Conservation (phyloP, 2,329 filamentous ascomycete genomes). For the Hypoxylon sp. region DNA sequence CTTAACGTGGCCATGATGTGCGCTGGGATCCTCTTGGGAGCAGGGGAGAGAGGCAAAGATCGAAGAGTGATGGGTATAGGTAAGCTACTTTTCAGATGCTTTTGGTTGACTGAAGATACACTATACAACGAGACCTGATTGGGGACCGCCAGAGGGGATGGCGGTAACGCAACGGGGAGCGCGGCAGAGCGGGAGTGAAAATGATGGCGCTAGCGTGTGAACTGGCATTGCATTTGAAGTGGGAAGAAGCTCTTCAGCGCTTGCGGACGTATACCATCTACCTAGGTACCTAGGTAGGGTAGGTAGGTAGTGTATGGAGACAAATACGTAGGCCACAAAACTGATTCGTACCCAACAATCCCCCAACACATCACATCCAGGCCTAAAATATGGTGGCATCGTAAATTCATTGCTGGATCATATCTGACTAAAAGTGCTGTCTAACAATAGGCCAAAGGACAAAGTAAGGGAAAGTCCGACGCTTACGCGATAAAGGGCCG, state of each 20-base stretch:
- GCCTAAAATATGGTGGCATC: neutral
- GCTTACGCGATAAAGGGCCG: constrained; percentile 27
- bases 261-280: no score
- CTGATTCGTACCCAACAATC: neutral
- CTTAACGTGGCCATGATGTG: no score
- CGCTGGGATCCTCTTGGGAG: no score
- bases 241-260: neutral
- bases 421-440: neutral
- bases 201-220: neutral
- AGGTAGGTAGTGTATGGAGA: no score
- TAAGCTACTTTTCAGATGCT: no score
- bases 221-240: neutral
- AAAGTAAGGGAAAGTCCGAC: neutral
- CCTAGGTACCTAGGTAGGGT: no score
- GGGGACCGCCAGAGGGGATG: neutral
- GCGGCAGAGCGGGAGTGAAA: neutral
- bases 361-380: neutral
- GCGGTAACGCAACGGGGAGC: neutral
- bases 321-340: no score
- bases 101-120: no score
- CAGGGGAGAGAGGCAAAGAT: no score
- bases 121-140: no score
- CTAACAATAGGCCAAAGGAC: neutral
- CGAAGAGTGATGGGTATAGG: no score
- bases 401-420: neutral